phyloP scores from a whole-genome alignment of 306 rosid genomes.

The Casuarina glauca region DNA sequence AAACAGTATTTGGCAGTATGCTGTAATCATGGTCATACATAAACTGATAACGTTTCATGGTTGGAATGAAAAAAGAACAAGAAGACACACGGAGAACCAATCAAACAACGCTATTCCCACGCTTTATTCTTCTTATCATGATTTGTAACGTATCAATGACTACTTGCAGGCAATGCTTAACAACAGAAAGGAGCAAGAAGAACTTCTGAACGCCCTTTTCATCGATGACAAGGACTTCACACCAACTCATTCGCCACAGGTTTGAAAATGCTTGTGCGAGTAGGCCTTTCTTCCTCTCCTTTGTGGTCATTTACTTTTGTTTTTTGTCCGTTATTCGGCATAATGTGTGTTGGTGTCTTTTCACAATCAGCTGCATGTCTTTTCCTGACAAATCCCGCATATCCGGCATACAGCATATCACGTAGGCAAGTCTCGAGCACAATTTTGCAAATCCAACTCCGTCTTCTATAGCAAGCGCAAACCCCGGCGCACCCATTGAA shows the following conservation, averaged over 20 bases:
- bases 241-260: slow-evolving; percentile 28
- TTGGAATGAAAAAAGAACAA: too few species aligned
- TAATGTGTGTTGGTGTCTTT: too few species aligned
- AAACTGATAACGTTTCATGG: too few species aligned
- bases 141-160: not conserved
- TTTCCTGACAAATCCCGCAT: too few species aligned
- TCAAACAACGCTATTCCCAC: not conserved
- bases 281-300: too few species aligned
- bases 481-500: slow-evolving; percentile 61
- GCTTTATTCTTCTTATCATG: not conserved
- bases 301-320: too few species aligned
- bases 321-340: too few species aligned
- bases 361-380: too few species aligned
- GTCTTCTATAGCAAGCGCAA: slow-evolving; percentile 72
- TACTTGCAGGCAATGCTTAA: slow-evolving; percentile 35
- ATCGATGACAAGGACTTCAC: slow-evolving; percentile 21
- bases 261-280: not conserved
- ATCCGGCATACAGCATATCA: too few species aligned
- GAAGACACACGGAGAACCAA: too few species aligned
- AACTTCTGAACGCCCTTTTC: slow-evolving; percentile 36
- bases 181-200: slow-evolving; percentile 29
- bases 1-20: slow-evolving; percentile 34
- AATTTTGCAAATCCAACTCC: slow-evolving; percentile 58
- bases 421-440: not conserved
- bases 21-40: too few species aligned